Base-by-base conservation (phyloP, 257 asterid species). In the Jasminum sambac region DNA sequence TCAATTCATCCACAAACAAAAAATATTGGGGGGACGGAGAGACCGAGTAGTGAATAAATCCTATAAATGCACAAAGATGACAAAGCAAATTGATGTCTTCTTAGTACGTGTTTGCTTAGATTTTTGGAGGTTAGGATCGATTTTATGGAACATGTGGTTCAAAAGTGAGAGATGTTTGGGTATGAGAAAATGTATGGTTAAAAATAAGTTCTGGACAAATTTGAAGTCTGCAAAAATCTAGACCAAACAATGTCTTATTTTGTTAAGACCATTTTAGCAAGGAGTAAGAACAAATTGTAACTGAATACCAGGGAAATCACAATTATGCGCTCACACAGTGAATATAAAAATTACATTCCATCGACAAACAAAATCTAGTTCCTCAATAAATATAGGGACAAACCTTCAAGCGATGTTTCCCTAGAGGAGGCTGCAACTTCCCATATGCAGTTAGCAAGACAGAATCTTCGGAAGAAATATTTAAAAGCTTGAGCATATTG, bases 341-440 rank as follows among this genome's bases (percentile, higher is more conserved):
- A 38, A 64, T 64, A 52, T 17, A 44, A 64, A 44, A 25, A 19
- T 65, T 67, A 21, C 36, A 52, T 44, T 8, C 13, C 16, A 55
- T 48, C 43, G 25, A 38, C 37, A 50, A 38, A 40, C 14, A 57
- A 59, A 63, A 17, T 11, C 5, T 13, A 23, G 12, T 37, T 13
- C 34, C 26, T 64, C 24, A 14, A 55, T 10, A 68, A 30, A 16
- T 68, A 65, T 39, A 63, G 19, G 69, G 62, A 59, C 67, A 55
- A 71, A 92, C 98, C 98, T 92, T 92, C 77, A 92, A 77, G 8
- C 98, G 98, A 73, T 83, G 93, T 76, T 83, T 92, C 77, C 97
- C 98, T 70, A 92, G 82, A 67, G 98, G 98, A 48, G 98, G 97
- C 80, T 78, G 93, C 80, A 92, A 67, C 80, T 85, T 90, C 4